Percentiles rank a stretch among this genome's conserved stretches.
Conservation (phyloP, 208 protist genomes). For the Crithidia acanthocephali region DNA sequence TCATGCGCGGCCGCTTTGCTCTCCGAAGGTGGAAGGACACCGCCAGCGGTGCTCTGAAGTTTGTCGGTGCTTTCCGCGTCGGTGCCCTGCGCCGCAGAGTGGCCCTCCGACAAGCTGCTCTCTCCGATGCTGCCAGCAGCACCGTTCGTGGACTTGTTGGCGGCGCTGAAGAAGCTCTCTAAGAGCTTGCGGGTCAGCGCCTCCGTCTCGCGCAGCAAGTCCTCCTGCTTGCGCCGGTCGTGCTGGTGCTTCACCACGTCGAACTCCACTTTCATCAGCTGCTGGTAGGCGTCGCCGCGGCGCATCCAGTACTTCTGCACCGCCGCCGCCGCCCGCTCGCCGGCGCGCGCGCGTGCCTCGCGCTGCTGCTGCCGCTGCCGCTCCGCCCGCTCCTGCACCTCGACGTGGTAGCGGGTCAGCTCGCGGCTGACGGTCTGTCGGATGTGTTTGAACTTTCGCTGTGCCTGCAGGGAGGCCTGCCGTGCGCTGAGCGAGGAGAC, state of each 20-base stretch:
- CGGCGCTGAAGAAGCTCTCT: constrained; percentile 52
- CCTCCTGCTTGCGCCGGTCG: constrained; percentile 74
- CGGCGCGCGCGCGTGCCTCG: constrained; percentile 51
- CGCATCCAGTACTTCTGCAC: constrained; percentile 56
- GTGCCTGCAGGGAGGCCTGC: constrained; percentile 17
- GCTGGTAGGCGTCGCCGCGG: constrained; percentile 65
- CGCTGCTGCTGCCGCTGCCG: constrained; percentile 55
- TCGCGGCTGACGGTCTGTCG: constrained; percentile 45
- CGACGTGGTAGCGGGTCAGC: constrained; percentile 55
- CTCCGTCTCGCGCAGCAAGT: constrained; percentile 79
- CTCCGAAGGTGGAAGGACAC: no score
- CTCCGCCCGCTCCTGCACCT: constrained; percentile 52
- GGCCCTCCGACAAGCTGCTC: no score
- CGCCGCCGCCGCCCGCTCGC: constrained; percentile 40
- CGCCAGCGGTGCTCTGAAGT: no score
- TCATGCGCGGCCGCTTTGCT: not conserved
- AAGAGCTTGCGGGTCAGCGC: constrained; percentile 70
- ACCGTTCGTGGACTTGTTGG: no score
- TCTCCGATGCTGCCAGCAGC: no score
- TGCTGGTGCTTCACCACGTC: constrained; percentile 68
- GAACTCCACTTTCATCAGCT: constrained; percentile 72
- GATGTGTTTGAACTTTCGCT: constrained; percentile 27
- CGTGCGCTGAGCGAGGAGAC: constrained; percentile 51
- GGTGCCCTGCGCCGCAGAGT: no score
- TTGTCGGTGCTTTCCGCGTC: no score